Evolutionary conservation across 257 asterid species (phyloP).

Genomic region (Capsicum rhomboideum): DNA sequence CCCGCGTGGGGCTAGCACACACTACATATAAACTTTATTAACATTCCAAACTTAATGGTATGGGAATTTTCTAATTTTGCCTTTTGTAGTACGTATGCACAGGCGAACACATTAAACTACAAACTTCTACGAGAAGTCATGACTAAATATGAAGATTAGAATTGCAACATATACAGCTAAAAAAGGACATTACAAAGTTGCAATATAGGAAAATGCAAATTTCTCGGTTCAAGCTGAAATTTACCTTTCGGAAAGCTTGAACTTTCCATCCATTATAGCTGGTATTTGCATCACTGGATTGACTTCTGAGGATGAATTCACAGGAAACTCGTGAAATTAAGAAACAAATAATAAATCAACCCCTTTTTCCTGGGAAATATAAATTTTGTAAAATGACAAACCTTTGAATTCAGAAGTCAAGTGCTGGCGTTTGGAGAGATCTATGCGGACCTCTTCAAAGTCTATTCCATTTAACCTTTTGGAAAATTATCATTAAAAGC

Average conservation of each 20-base stretch:
- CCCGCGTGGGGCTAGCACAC: not conserved
- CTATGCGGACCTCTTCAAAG: constrained; percentile 63
- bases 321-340: not conserved
- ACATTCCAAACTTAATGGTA: not conserved
- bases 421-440: constrained; percentile 50
- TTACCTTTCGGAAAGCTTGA: constrained; percentile 88
- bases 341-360: not conserved
- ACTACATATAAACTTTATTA: not conserved
- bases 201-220: not conserved
- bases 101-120: not conserved
- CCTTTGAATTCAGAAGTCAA: constrained; percentile 63
- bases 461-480: constrained; percentile 67
- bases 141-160: not conserved
- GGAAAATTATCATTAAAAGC: not conserved
- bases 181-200: not conserved
- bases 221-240: not conserved
- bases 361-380: not conserved
- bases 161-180: not conserved
- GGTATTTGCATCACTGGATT: constrained; percentile 80
- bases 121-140: not conserved
- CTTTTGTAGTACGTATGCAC: not conserved
- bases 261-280: constrained; percentile 74
- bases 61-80: not conserved
- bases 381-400: not conserved
- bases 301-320: constrained; percentile 30